Base-by-base conservation (phyloP, 306 rosid species). In the Gynostemma pentaphyllum region DNA sequence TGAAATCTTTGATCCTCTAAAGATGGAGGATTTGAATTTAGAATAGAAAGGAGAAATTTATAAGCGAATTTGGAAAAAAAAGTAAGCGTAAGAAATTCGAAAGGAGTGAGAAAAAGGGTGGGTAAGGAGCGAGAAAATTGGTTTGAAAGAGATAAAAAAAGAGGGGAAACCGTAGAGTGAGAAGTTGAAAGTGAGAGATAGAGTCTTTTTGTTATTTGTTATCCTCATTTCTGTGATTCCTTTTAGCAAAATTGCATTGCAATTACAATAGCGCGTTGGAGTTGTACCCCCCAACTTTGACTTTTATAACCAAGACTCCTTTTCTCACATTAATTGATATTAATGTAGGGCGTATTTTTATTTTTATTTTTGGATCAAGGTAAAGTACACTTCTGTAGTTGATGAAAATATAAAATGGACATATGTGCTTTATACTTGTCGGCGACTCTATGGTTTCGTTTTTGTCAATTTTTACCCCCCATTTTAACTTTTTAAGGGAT, bases 201-300 rank as follows among this genome's bases (percentile, higher is more conserved):
- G n/a, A 34, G 28, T 9, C 64, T 21, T 51, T 26, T 12, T 7
- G 56, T 32, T 26, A 22, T 2, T 23, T n/a, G 5, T 4, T 11
- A 50, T 50, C 56, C 55, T 12, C n/a, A n/a, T n/a, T n/a, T n/a
- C n/a, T n/a, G n/a, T n/a, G n/a, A n/a, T n/a, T n/a, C n/a, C n/a
- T n/a, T n/a, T n/a, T n/a, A n/a, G n/a, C n/a, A n/a, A n/a, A 10
- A n/a, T 24, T 26, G 61, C 41, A 53, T n/a, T n/a, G n/a, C n/a
- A 55, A n/a, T 56, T 34, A 28, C 27, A 34, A 56, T 9, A 30
- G 29, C 64, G 64, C 64, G 64, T 56, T 4, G 21, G 37, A 14
- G 30, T 8, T 22, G 55, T 15, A 53, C 60, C 60, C 65, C 37
- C 29, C 47, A 59, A 12, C 47, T 9, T 59, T 59, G 65, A 59